A percentile compares a stretch with the other conserved stretches of the same genome.
Evolutionary conservation across 805 yeast genomes (phyloP).

Genomic region (Nakazawaea molendinolei): DNA sequence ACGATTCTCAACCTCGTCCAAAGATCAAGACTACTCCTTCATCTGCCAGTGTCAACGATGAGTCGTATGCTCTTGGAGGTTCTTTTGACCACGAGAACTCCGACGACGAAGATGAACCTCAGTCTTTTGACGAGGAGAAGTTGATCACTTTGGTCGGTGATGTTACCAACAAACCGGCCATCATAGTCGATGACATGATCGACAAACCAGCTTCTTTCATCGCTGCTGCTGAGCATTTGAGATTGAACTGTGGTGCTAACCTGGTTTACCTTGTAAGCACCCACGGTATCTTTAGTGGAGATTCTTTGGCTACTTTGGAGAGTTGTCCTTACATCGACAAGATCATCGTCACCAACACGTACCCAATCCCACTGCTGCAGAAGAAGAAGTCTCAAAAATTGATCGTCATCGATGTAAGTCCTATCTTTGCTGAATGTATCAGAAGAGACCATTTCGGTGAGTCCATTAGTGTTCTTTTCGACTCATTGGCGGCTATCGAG

Average conservation of each 20-base stretch:
- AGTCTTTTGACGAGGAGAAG: conserved; percentile 61
- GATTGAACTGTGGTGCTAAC: conserved; percentile 94
- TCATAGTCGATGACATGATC: conserved; percentile 93
- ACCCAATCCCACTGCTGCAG: conserved; percentile 71
- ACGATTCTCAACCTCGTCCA: conserved; percentile 57
- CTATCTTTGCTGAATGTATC: conserved; percentile 95
- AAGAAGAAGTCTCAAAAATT: conserved; percentile 58
- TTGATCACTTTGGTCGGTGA: conserved; percentile 95
- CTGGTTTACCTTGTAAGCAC: conserved; percentile 88
- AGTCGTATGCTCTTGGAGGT: conserved; percentile 67
- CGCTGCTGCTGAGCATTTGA: conserved; percentile 97
- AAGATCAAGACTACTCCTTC: neutral
- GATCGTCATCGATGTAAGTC: conserved; percentile 85
- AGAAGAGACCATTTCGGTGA: conserved; percentile 99
- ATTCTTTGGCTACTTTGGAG: conserved; percentile 74
- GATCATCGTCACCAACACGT: conserved; percentile 92
- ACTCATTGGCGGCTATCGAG: conserved; percentile 60
- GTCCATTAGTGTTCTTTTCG: conserved; percentile 87
- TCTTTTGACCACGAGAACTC: conserved; percentile 75
- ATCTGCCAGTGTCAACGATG: neutral
- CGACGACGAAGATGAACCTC: conserved; percentile 83
- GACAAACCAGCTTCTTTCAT: conserved; percentile 92
- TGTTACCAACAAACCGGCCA: conserved; percentile 86
- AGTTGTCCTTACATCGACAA: conserved; percentile 80
- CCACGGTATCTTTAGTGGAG: conserved; percentile 89